Percentiles rank a stretch among this genome's conserved stretches.
Conservation (phyloP, 352 stramenopile species). For the Thraustochytrium striatum region DNA sequence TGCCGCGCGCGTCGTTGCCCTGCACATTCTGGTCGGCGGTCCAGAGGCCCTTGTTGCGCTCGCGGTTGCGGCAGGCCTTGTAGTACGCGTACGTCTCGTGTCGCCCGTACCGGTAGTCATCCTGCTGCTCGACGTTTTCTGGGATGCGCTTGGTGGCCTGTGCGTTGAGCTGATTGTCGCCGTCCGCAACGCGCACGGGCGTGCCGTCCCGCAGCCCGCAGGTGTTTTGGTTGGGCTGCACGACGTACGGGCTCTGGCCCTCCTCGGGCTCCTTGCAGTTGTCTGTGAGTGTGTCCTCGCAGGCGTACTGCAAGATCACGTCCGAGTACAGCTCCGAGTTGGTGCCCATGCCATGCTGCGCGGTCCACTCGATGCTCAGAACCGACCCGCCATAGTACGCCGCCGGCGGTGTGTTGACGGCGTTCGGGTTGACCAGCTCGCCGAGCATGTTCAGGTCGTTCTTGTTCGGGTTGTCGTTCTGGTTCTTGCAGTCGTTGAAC, state of each 20-base stretch:
- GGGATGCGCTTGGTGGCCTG: too few species aligned
- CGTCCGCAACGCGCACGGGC: slow-evolving; percentile 8
- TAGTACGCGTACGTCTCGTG: slow-evolving; percentile 57
- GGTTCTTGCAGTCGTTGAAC: too few species aligned
- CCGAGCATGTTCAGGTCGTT: slow-evolving; percentile 16
- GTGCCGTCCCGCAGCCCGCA: slow-evolving; percentile 56
- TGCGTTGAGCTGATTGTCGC: too few species aligned
- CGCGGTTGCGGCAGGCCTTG: slow-evolving; percentile 51
- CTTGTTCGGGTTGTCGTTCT: too few species aligned
- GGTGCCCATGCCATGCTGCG: slow-evolving; percentile 57
- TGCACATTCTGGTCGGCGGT: slow-evolving; percentile 55
- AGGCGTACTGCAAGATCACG: slow-evolving; percentile 59
- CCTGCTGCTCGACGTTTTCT: slow-evolving; percentile 46
- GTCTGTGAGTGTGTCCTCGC: slow-evolving; percentile 53
- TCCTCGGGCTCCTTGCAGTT: slow-evolving; percentile 46
- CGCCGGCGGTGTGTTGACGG: slow-evolving; percentile 11
- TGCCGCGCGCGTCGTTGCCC: slow-evolving; percentile 48
- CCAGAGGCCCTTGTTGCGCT: slow-evolving; percentile 58
- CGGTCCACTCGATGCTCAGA: slow-evolving; percentile 58
- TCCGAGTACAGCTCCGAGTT: slow-evolving; percentile 54
- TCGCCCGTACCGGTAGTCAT: slow-evolving; percentile 56
- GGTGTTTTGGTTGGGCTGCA: neutral
- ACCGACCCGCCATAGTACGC: slow-evolving; percentile 58
- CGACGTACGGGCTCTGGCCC: too few species aligned
- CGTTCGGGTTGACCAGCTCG: neutral